Evolutionary conservation across 177 flowering plant genomes (phyloP), one percentile per base, ranked within the genome.

Genomic region (Vitis hybrid): DNA sequence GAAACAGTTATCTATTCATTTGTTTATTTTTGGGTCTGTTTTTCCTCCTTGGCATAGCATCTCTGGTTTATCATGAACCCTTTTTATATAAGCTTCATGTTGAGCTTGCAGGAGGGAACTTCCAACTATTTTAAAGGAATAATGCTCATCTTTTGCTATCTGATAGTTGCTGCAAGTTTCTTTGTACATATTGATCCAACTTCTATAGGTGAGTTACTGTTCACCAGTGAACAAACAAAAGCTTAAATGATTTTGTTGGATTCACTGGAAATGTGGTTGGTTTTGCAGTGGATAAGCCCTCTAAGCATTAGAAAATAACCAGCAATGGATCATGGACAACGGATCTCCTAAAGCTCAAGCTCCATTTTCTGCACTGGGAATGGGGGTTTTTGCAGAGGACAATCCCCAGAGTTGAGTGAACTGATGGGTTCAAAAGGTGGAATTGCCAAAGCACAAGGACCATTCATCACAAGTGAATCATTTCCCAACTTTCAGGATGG

Each of bases 81-180:
- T 24, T 52, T 55, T 18, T 56, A 27, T 19, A 1, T 48, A 12
- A 17, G 15, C 49, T 68, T 24, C 54, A 12, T 56, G 8, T 35
- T 70, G 59, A 24, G 19, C 35, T 60, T 77, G 81, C 85, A 88
- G 94, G 92, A 90, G 52, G 94, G 92, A 62, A 85, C 87, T 52
- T 86, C 94, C 6, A 90, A 90, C 68, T 90, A 90, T 73, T 86
- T 90, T 18, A 90, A 90, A 79, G 94, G 94, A 51, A 60, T 90
- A 27, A 88, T 90, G 94, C 90, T 90, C 68, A 79, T 85, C 52
- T 73, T 87, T 24, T 86, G 91, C 84, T 90, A 90, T 78, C 63
- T 90, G 18, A 90, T 90, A 50, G 94, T 90, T 4, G 89, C 92
- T 19, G 91, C 92, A 62, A 90, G 92, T 76, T 90, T 86, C 82